These are phyloP conservation scores for Kwoniella sp. DNA, from an alignment of 768 basidiomycete species.

Conservation along the genomic window DNA sequence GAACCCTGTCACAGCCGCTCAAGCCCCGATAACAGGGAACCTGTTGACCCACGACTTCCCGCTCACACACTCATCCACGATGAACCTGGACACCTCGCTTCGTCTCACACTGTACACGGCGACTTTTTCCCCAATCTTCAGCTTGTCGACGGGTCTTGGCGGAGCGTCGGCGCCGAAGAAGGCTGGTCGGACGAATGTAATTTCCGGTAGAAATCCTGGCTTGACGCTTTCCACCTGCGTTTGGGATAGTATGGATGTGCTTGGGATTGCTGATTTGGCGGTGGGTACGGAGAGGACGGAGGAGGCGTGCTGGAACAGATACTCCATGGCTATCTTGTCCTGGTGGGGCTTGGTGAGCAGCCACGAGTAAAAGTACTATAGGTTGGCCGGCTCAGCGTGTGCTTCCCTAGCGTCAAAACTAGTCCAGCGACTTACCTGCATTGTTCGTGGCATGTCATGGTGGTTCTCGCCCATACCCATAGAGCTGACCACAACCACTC, in stretches of 20 bases:
- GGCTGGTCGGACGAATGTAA: constrained; percentile 24
- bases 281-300: not conserved
- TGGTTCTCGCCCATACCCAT: constrained; percentile 29
- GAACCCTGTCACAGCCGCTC: too few species aligned
- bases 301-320: constrained; percentile 16
- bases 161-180: constrained; percentile 2
- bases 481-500: constrained; percentile 13
- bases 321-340: constrained; percentile 21
- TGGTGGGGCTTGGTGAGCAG: constrained; percentile 16
- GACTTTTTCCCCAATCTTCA: not conserved
- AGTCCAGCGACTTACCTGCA: constrained; percentile 13
- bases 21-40: constrained; percentile 17
- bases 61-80: constrained; percentile 12
- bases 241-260: not conserved
- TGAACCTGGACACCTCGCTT: constrained; percentile 19
- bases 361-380: constrained; percentile 17
- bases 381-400: too few species aligned
- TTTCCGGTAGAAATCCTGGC: constrained; percentile 12
- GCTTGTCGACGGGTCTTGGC: not conserved
- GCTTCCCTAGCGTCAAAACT: too few species aligned
- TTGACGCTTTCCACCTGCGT: not conserved
- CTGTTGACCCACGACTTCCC: constrained; percentile 19
- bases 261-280: not conserved
- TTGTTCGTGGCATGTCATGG: constrained; percentile 14
- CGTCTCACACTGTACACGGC: constrained; percentile 11